Conservation (phyloP, 305 asterid genomes). For the Ilex paraguariensis region DNA sequence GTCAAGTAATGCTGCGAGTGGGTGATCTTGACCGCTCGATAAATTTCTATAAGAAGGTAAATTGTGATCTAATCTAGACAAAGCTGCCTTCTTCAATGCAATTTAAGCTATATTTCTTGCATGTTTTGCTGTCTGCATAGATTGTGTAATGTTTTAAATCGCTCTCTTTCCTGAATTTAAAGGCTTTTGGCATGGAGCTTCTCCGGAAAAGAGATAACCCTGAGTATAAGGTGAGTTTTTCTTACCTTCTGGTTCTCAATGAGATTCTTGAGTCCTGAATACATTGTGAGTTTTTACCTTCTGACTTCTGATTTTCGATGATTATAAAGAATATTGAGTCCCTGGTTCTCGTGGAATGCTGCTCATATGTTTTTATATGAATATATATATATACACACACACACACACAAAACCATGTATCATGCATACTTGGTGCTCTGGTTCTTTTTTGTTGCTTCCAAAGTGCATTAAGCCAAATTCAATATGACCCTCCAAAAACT, state of each 20-base stretch:
- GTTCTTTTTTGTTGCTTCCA: too few relatives aligned
- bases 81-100: slow-evolving; percentile 4
- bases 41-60: slow-evolving; percentile 43
- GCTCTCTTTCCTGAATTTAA: slow-evolving; percentile 11
- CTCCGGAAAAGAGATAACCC: slow-evolving; percentile 36
- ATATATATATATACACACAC: too few relatives aligned
- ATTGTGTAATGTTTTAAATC: not conserved
- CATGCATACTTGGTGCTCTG: too few relatives aligned
- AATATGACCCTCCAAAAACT: too few relatives aligned
- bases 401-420: too few relatives aligned
- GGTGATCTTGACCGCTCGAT: slow-evolving; percentile 50
- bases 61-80: not conserved
- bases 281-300: slow-evolving; percentile 29
- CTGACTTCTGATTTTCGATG: not conserved
- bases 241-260: not conserved
- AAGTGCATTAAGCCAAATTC: too few relatives aligned
- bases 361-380: too few relatives aligned
- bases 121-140: not conserved
- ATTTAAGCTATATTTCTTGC: not conserved
- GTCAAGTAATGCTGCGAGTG: slow-evolving; percentile 50
- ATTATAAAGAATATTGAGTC: too few relatives aligned
- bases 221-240: slow-evolving; percentile 34
- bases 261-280: slow-evolving; percentile 2
- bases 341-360: not conserved
- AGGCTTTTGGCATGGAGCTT: slow-evolving; percentile 59